phyloP scores from a whole-genome alignment of 2,329 filamentous ascomycete species.

The Cercospora berteroae region DNA sequence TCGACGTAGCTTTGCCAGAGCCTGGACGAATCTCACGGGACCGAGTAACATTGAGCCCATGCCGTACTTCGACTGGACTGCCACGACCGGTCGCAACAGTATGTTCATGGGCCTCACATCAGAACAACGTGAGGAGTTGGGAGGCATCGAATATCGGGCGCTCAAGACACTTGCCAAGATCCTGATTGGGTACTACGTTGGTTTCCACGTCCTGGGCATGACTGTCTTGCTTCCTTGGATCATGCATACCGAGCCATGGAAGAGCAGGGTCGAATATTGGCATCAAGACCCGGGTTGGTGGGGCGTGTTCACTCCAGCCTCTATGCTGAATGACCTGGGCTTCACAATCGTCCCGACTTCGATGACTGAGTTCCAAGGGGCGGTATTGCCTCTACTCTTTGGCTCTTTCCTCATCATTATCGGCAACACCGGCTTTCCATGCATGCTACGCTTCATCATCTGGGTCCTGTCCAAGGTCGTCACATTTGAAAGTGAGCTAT shows the following conservation, averaged over 20 bases:
- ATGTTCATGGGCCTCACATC: slow-evolving; percentile 84
- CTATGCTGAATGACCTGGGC: slow-evolving; percentile 92
- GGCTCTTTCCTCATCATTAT: slow-evolving; percentile 87
- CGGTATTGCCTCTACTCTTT: slow-evolving; percentile 71
- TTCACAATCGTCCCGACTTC: slow-evolving; percentile 90
- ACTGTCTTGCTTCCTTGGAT: slow-evolving; percentile 81
- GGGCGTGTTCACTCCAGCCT: slow-evolving; percentile 82
- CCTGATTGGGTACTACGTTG: slow-evolving; percentile 74
- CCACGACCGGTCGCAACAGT: slow-evolving; percentile 89
- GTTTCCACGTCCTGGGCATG: slow-evolving; percentile 76
- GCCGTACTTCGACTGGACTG: slow-evolving; percentile 92
- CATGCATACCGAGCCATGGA: slow-evolving; percentile 60
- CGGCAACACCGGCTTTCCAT: slow-evolving; percentile 92
- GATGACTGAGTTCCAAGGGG: slow-evolving; percentile 83
- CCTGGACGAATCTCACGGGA: slow-evolving; percentile 57
- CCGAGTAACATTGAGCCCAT: slow-evolving; percentile 58
- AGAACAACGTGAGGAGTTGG: slow-evolving; percentile 89
- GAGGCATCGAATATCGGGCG: slow-evolving; percentile 93
- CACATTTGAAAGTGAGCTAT: slow-evolving; percentile 66
- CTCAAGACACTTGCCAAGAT: slow-evolving; percentile 81
- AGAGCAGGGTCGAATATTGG: slow-evolving; percentile 57
- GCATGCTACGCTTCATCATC: slow-evolving; percentile 90
- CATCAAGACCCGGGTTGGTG: slow-evolving; percentile 77
- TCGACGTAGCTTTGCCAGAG: slow-evolving; percentile 44
- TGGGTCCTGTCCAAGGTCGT: slow-evolving; percentile 72